These are phyloP conservation scores for Stephanodiscus triporus DNA, from an alignment of 108 stramenopile genomes.

Conservation along the genomic window DNA sequence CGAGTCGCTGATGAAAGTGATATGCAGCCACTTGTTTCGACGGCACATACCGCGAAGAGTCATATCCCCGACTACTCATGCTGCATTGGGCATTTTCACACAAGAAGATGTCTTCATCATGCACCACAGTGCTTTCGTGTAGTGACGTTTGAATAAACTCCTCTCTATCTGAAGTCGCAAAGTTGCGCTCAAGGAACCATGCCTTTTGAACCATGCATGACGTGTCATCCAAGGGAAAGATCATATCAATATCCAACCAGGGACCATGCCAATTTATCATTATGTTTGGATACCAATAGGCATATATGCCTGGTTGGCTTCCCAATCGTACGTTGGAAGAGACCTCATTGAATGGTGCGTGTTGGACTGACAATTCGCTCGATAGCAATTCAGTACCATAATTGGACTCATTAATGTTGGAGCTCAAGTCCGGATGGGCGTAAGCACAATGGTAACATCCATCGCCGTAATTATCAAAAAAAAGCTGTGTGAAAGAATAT, in stretches of 20 bases:
- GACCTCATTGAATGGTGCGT: slow-evolving; percentile 16
- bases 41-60: slow-evolving; percentile 30
- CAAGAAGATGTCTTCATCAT: slow-evolving; percentile 45
- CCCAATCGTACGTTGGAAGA: slow-evolving; percentile 21
- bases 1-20: slow-evolving; percentile 23
- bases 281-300: slow-evolving; percentile 35
- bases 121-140: slow-evolving; percentile 23
- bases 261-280: slow-evolving; percentile 51
- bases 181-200: slow-evolving; percentile 28
- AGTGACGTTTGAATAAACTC: slow-evolving; percentile 20
- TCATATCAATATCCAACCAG: slow-evolving; percentile 46
- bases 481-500: not conserved
- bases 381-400: slow-evolving; percentile 32
- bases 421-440: slow-evolving; percentile 37
- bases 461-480: slow-evolving; percentile 46
- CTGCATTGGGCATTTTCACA: slow-evolving; percentile 47
- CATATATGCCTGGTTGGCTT: slow-evolving; percentile 22
- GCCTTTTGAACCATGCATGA: slow-evolving; percentile 15
- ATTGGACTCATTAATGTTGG: slow-evolving; percentile 27
- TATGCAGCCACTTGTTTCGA: slow-evolving; percentile 20
- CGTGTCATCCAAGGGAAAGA: slow-evolving; percentile 21
- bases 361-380: slow-evolving; percentile 22
- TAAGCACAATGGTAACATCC: slow-evolving; percentile 48
- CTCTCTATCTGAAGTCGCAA: not conserved
- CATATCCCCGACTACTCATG: slow-evolving; percentile 25